Evolutionary conservation across 2,329 filamentous ascomycete species (phyloP).

Genomic region (Fusarium udum): DNA sequence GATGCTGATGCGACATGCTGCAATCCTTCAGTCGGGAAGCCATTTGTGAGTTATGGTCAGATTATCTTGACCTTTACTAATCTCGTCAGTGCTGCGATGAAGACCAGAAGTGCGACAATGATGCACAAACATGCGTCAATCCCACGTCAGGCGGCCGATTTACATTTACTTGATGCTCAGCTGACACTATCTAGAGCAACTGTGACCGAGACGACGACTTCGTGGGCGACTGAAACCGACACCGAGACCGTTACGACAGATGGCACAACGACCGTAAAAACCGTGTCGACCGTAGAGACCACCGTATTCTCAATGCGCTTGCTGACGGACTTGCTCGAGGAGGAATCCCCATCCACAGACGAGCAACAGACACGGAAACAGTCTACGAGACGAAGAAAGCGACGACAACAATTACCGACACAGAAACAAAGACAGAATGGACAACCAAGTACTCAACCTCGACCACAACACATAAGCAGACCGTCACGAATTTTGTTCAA

Average conservation of each 20-base stretch:
- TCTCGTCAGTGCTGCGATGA: rapidly evolving
- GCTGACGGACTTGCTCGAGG: background rate
- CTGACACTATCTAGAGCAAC: background rate
- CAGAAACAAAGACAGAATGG: background rate
- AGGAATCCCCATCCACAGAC: background rate
- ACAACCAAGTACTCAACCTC: background rate
- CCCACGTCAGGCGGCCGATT: background rate
- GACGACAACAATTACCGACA: background rate
- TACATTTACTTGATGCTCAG: background rate
- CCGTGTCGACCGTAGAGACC: background rate
- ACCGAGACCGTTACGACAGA: background rate
- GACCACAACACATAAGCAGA: background rate
- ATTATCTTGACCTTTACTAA: rapidly evolving
- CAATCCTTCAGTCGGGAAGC: background rate
- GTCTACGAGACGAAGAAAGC: background rate
- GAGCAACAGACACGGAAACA: background rate
- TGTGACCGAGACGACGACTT: background rate
- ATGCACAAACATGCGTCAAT: background rate
- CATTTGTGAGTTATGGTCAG: background rate
- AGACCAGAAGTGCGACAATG: background rate
- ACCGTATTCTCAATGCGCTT: background rate
- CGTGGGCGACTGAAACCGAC: background rate
- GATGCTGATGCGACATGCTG: background rate
- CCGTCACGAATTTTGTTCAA: background rate
- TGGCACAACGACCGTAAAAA: background rate